Base-by-base conservation (phyloP, 345 rosid genomes). In the Lagerstroemia speciosa region DNA sequence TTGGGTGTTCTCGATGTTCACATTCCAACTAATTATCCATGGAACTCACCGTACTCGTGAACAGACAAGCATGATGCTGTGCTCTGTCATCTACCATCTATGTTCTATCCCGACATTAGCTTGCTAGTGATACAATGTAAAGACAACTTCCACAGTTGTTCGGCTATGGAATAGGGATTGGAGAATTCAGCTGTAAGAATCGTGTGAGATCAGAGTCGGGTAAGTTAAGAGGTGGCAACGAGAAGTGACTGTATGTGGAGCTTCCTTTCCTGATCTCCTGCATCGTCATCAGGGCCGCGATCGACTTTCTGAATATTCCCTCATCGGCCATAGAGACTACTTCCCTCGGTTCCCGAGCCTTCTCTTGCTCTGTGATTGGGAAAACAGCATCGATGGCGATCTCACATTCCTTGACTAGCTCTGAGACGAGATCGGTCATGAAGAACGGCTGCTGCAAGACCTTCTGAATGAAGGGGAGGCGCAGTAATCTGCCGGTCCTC, bases 191-290 rank as follows among this genome's bases (percentile, higher is more conserved):
- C 12, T 83, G 90, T 5, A 79, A 38, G 12, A 80, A 74, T 3
- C 64, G 86, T 60, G 83, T 60, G 9, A 85, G 61, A 55, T 88
- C 87, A 58, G 86, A 71, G 15, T 88, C 95, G 0, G 91, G 77
- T 30, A 90, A 55, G 32, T 84, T 83, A 19, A 90, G 73, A 30
- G 98, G 98, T 63, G 98, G 96, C 67, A 90, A 79, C 24, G 98
- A 93, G 73, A 81, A 86, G 15, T 76, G 82, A 29, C 84, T 65
- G 55, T 80, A 77, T 50, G 97, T 90, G 3, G 98, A 93, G 72
- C 97, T 93, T 8, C 87, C 86, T 61, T 85, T 84, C 76, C 97
- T 83, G 68, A 89, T 90, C 68, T 93, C 96, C 66, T 80, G 83
- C 96, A 90, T 89, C 3, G 81, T 87, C 84, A 83, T 36, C 58